Percentiles rank a stretch among this genome's conserved stretches.
phyloP scores from a whole-genome alignment of 176 grass and related monocot species.

The Calamus simplicifolius region DNA sequence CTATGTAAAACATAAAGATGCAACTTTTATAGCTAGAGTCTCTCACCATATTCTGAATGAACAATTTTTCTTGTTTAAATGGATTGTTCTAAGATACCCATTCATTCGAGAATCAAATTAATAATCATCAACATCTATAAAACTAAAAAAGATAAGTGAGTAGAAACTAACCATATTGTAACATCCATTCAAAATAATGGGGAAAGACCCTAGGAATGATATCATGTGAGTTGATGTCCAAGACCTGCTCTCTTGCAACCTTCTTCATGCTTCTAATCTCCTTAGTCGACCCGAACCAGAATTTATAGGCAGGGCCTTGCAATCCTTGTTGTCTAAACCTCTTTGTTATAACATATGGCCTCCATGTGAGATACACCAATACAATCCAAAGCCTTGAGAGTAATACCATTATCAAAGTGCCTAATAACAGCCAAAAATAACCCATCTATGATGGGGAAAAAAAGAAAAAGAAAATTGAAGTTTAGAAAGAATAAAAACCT shows the following conservation, averaged over 20 bases:
- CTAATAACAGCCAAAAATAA: background rate
- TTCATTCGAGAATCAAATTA: no score
- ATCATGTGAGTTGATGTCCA: conserved; percentile 28
- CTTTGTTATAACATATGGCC: conserved; percentile 24
- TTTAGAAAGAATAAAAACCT: no score
- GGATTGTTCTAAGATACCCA: no score
- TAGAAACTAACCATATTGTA: conserved; percentile 30
- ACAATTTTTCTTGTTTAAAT: no score
- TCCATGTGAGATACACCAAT: conserved; percentile 27
- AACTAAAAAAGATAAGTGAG: background rate
- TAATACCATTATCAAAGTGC: conserved; percentile 6
- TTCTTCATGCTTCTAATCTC: conserved; percentile 23
- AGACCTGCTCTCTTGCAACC: background rate
- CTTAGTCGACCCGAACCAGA: conserved; percentile 21
- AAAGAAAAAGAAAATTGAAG: background rate
- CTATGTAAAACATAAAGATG: no score
- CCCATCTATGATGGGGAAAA: background rate
- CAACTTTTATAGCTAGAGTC: no score
- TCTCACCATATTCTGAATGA: no score
- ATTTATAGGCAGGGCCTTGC: conserved; percentile 33
- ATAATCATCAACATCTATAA: no score
- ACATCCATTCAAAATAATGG: conserved; percentile 26
- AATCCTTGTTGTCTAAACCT: conserved; percentile 30
- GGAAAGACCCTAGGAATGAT: conserved; percentile 19
- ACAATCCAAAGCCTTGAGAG: conserved; percentile 16